Evolutionary conservation across 345 rosid species (phyloP).

Genomic region (Abelmoschus esculentus): DNA sequence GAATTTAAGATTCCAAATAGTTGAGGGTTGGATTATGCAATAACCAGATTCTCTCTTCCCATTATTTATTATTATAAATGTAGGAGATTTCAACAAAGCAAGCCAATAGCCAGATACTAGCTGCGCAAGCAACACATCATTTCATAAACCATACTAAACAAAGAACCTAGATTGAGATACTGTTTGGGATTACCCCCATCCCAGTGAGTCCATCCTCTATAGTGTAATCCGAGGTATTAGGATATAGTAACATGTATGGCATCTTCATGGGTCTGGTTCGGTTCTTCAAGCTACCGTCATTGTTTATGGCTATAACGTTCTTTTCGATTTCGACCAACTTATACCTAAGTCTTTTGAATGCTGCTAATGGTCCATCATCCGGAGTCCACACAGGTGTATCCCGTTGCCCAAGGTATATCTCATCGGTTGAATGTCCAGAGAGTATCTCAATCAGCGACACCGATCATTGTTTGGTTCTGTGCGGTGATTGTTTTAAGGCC

Average conservation of each 20-base stretch:
- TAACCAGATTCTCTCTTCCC: too few relatives aligned
- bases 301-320: constrained; percentile 45
- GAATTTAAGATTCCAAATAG: too few relatives aligned
- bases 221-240: constrained; percentile 55
- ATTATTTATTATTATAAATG: too few relatives aligned
- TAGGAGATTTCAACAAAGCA: too few relatives aligned
- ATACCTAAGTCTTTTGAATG: constrained; percentile 53
- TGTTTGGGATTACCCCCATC: constrained; percentile 89
- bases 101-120: too few relatives aligned
- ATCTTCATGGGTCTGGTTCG: constrained; percentile 63
- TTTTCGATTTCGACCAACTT: constrained; percentile 47
- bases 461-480: constrained; percentile 72
- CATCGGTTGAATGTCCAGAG: constrained; percentile 78
- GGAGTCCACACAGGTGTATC: constrained; percentile 60
- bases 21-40: too few relatives aligned
- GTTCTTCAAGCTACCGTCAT: constrained; percentile 54
- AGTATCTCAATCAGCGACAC: constrained; percentile 72
- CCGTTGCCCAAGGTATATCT: constrained; percentile 81
- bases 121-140: background rate
- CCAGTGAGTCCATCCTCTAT: constrained; percentile 65
- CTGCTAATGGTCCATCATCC: constrained; percentile 54
- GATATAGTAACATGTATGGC: constrained; percentile 70
- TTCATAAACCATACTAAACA: background rate
- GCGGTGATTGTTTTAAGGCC: constrained; percentile 77
- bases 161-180: constrained; percentile 52